Evolutionary conservation across 805 yeast species (phyloP).

Genomic region (Candida ipomoeae): DNA sequence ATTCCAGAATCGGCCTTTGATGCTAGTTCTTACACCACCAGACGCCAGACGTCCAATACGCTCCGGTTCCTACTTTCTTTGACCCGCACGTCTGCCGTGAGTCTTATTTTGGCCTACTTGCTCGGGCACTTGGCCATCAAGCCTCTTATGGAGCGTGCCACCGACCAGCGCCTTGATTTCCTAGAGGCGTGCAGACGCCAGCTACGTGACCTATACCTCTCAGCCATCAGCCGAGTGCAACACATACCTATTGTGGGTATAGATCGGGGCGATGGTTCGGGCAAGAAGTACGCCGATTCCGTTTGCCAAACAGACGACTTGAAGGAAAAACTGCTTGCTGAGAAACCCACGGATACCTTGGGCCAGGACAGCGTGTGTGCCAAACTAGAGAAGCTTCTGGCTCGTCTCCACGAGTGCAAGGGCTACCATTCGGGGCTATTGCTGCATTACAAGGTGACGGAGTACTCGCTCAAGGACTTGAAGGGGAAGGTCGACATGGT

Average conservation of each 20-base stretch:
- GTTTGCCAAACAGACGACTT: conserved; percentile 35
- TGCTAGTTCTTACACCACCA: conserved; percentile 21
- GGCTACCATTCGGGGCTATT: conserved; percentile 27
- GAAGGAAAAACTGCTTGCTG: conserved; percentile 17
- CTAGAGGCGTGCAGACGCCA: conserved; percentile 30
- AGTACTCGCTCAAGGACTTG: conserved; percentile 30
- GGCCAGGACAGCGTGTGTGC: conserved; percentile 21
- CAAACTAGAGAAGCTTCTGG: conserved; percentile 23
- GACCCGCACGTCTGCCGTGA: conserved; percentile 33
- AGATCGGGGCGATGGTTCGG: conserved; percentile 23
- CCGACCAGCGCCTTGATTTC: conserved; percentile 29
- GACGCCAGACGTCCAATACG: conserved; percentile 21
- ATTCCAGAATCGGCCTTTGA: conserved; percentile 42
- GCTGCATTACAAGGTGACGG: conserved; percentile 29
- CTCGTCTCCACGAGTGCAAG: conserved; percentile 22
- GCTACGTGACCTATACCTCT: conserved; percentile 34
- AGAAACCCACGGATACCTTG: conserved; percentile 21
- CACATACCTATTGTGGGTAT: conserved; percentile 40
- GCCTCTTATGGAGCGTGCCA: conserved; percentile 32
- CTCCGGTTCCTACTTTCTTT: conserved; percentile 27
- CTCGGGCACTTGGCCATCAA: conserved; percentile 30
- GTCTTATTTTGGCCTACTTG: conserved; percentile 27
- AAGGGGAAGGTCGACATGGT: conserved; percentile 34
- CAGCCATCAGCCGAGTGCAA: conserved; percentile 30
- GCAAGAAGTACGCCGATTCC: conserved; percentile 34